A percentile compares a stretch with the other conserved stretches of the same genome.
These are phyloP conservation scores for Candida easanensis DNA, from an alignment of 805 yeast species.

Conservation along the genomic window DNA sequence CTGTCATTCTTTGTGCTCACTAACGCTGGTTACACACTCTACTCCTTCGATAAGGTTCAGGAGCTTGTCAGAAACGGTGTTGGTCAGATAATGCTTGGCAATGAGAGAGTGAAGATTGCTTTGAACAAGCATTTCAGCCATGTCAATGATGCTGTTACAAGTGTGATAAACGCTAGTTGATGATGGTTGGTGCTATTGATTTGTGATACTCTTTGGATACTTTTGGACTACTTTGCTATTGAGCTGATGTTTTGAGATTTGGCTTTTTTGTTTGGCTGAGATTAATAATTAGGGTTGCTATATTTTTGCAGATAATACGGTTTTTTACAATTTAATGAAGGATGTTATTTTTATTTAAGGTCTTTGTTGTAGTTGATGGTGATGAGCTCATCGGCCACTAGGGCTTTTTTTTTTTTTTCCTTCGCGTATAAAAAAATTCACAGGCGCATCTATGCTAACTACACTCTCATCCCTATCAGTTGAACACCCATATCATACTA, in stretches of 20 bases:
- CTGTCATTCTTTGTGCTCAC: conserved; percentile 43
- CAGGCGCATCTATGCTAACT: not conserved
- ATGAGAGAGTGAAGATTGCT: conserved; percentile 45
- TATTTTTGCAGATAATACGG: not conserved
- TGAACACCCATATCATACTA: not conserved
- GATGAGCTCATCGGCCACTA: conserved; percentile 1
- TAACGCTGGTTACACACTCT: conserved; percentile 34
- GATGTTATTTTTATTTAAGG: not conserved
- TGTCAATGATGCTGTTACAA: conserved; percentile 40
- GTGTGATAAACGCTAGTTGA: conserved; percentile 25
- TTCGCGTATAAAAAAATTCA: conserved; percentile 4
- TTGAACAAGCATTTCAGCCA: conserved; percentile 36
- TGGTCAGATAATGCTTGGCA: conserved; percentile 51
- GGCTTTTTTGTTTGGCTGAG: too few relatives aligned
- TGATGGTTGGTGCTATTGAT: not conserved
- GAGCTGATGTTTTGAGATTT: too few relatives aligned
- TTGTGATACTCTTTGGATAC: not conserved
- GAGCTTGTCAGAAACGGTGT: conserved; percentile 40
- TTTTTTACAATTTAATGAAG: not conserved
- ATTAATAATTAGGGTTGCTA: not conserved
- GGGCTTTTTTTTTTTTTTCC: not conserved
- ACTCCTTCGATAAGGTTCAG: conserved; percentile 33
- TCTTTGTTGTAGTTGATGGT: too few relatives aligned
- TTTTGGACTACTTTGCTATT: not conserved
- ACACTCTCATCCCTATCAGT: not conserved